Conservation (phyloP, 179 eudicot species). For the Corrigiola litoralis region DNA sequence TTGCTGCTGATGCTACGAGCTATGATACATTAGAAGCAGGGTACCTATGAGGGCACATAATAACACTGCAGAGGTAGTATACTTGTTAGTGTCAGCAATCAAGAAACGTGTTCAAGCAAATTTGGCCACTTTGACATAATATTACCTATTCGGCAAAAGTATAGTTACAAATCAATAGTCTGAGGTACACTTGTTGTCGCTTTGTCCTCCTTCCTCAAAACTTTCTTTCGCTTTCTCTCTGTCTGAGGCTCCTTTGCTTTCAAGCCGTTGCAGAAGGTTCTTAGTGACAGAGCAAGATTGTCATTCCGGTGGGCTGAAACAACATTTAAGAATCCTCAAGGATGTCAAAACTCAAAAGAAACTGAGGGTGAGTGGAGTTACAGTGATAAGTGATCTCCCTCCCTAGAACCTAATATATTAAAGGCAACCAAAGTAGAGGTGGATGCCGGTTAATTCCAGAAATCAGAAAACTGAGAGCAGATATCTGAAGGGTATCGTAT, state of each 20-base stretch:
- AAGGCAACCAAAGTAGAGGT: neutral
- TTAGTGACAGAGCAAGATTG: slow-evolving; percentile 48
- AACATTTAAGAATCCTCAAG: neutral
- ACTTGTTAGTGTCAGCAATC: no score
- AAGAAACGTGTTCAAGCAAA: no score
- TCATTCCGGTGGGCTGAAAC: slow-evolving; percentile 83
- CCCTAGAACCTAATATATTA: neutral
- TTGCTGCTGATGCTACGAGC: no score
- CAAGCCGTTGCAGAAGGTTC: slow-evolving; percentile 56
- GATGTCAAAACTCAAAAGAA: neutral
- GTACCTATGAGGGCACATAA: no score
- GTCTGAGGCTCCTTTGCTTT: slow-evolving; percentile 80
- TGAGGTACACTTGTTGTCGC: slow-evolving; percentile 38
- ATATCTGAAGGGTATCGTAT: neutral
- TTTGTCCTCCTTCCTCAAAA: slow-evolving; percentile 51
- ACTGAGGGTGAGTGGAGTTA: no score
- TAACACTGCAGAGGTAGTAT: no score
- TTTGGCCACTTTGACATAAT: no score
- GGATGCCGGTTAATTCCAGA: neutral
- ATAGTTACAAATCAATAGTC: slow-evolving; percentile 35
- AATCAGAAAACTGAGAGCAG: neutral
- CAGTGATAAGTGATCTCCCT: neutral
- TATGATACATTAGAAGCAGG: no score
- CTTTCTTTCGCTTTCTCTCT: slow-evolving; percentile 70
- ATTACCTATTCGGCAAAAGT: no score